Evolutionary conservation across 1,284 basidiomycete species (phyloP).

Genomic region (Ustilago hordei): DNA sequence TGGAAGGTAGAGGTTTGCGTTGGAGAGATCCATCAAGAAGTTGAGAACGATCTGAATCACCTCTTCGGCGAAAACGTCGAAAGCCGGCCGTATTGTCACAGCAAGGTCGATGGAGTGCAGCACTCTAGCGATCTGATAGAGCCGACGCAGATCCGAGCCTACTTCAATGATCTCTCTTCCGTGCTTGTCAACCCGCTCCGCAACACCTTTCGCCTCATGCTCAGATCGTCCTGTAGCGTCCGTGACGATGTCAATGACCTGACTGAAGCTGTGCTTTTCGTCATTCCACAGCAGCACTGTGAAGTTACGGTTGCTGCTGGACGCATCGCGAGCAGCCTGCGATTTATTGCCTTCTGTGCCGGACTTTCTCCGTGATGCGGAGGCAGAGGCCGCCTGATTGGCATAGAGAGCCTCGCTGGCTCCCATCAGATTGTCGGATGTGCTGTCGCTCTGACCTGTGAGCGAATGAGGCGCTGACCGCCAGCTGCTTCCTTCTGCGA

Average conservation of each 20-base stretch:
- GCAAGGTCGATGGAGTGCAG: constrained; percentile 90
- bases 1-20: constrained; percentile 56
- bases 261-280: constrained; percentile 93
- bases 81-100: constrained; percentile 87
- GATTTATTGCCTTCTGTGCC: constrained; percentile 21
- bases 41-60: constrained; percentile 74
- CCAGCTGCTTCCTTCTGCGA: constrained; percentile 26
- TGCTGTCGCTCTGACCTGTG: background rate
- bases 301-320: constrained; percentile 72
- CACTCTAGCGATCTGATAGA: constrained; percentile 83
- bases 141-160: constrained; percentile 76
- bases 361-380: constrained; percentile 20
- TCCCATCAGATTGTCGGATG: constrained; percentile 10
- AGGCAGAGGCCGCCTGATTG: constrained; percentile 8
- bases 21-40: constrained; percentile 63
- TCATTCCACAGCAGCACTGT: constrained; percentile 95
- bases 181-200: constrained; percentile 79
- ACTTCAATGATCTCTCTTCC: constrained; percentile 89
- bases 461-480: constrained; percentile 16
- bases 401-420: constrained; percentile 16
- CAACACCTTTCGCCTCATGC: constrained; percentile 75
- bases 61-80: constrained; percentile 91
- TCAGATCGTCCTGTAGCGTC: constrained; percentile 58
- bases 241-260: constrained; percentile 79
- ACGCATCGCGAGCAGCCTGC: constrained; percentile 4